A percentile compares a stretch with the other conserved stretches of the same genome.
Conservation (phyloP, 2,329 filamentous ascomycete species). For the Dothistroma septosporum region DNA sequence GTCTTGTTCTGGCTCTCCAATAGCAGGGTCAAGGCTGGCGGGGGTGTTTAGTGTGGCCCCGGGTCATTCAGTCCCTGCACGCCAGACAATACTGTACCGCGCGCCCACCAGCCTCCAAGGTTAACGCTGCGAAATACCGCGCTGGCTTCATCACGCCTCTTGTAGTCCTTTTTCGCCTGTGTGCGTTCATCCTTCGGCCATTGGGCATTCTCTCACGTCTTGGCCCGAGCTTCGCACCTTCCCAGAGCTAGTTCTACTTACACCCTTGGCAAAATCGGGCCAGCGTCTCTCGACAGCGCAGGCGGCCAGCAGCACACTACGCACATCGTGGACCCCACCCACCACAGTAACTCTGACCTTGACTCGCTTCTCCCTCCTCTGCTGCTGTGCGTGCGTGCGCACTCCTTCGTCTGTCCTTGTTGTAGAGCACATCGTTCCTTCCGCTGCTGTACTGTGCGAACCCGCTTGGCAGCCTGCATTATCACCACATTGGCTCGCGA, state of each 20-base stretch:
- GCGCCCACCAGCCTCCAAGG: not conserved
- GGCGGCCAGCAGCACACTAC: not conserved
- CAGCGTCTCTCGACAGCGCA: not conserved
- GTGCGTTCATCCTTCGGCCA: not conserved
- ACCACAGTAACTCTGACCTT: conserved; percentile 1
- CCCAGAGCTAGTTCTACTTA: not conserved
- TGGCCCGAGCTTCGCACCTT: not conserved
- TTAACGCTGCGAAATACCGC: conserved; percentile 3
- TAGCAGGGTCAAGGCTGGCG: not conserved
- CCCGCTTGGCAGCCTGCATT: not conserved
- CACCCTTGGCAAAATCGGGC: not conserved
- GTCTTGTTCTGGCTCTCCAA: not conserved
- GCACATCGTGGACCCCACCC: conserved; percentile 2
- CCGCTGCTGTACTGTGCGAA: not conserved
- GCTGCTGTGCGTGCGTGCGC: conserved; percentile 2
- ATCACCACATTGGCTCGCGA: not conserved
- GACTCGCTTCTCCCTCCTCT: not conserved
- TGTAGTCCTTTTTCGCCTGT: not conserved
- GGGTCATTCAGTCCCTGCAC: not conserved
- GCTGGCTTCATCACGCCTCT: not conserved
- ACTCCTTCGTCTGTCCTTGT: conserved; percentile 9
- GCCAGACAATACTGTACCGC: conserved; percentile 1
- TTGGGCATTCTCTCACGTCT: not conserved
- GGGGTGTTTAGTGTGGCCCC: not conserved
- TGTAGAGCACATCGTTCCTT: conserved; percentile 3